Evolutionary conservation across 2,329 filamentous ascomycete genomes (phyloP).

Genomic region (Fusarium multiceps): DNA sequence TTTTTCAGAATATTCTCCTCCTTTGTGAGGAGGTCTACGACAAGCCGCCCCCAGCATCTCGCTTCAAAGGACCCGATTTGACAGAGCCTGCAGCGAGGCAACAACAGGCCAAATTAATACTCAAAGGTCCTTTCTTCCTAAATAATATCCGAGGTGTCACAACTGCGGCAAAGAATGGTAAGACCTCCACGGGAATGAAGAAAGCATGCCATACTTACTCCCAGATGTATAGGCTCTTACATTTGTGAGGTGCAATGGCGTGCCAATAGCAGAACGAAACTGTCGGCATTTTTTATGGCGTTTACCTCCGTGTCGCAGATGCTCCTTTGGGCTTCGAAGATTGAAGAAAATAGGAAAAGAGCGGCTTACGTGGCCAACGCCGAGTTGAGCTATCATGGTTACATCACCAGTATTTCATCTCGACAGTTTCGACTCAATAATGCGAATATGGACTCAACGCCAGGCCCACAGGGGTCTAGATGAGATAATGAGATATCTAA

Average conservation of each 20-base stretch:
- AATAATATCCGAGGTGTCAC: accelerated
- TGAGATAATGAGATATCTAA: too few relatives aligned
- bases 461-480: too few relatives aligned
- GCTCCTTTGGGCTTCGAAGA: neutral
- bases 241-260: neutral
- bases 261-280: neutral
- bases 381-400: neutral
- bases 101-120: neutral
- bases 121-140: neutral
- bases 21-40: neutral
- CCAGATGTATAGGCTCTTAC: neutral
- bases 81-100: neutral
- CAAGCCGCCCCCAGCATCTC: too few relatives aligned
- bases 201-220: too few relatives aligned
- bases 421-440: too few relatives aligned
- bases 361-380: neutral
- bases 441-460: too few relatives aligned
- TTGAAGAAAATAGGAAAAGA: neutral
- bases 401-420: neutral
- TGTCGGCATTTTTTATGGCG: neutral
- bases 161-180: neutral
- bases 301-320: neutral
- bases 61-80: too few relatives aligned
- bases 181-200: too few relatives aligned
- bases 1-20: neutral